A percentile compares a stretch with the other conserved stretches of the same genome.
phyloP scores from a whole-genome alignment of 1,139 yeast species.

The Saccharomycopsis phalli region DNA sequence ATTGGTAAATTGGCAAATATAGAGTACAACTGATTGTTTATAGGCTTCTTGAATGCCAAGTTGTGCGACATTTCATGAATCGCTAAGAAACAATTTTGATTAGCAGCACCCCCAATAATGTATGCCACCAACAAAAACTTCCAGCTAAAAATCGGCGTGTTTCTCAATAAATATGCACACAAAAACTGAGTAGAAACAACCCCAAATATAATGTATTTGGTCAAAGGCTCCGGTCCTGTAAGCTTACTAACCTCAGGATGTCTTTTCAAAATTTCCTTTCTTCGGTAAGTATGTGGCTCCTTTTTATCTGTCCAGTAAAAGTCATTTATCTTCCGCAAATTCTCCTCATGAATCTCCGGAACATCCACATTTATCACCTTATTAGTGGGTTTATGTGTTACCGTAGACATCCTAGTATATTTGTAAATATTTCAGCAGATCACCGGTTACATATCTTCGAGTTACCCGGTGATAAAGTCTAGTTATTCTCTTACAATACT shows the following conservation, averaged over 20 bases:
- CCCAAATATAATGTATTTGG: constrained; percentile 62
- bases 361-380: constrained; percentile 19
- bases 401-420: constrained; percentile 7
- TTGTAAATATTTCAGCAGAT: neutral
- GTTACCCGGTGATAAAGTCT: neutral
- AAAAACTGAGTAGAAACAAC: constrained; percentile 61
- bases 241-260: constrained; percentile 76
- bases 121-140: constrained; percentile 60
- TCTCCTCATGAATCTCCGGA: constrained; percentile 22
- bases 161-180: constrained; percentile 50
- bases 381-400: constrained; percentile 19
- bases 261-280: constrained; percentile 62
- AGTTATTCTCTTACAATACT: constrained; percentile 7
- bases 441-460: neutral
- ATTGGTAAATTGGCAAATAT: constrained; percentile 76
- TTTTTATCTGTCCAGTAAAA: constrained; percentile 78
- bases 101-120: constrained; percentile 75
- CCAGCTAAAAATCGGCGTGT: constrained; percentile 45
- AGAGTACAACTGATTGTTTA: constrained; percentile 69
- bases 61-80: constrained; percentile 87
- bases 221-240: constrained; percentile 79
- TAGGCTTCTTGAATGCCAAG: constrained; percentile 70
- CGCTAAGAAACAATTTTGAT: constrained; percentile 76
- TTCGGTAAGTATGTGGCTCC: constrained; percentile 73
- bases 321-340: constrained; percentile 32